Evolutionary conservation across 192 early-diverging fungal species (phyloP).

Genomic region (Coemansia umbellata): DNA sequence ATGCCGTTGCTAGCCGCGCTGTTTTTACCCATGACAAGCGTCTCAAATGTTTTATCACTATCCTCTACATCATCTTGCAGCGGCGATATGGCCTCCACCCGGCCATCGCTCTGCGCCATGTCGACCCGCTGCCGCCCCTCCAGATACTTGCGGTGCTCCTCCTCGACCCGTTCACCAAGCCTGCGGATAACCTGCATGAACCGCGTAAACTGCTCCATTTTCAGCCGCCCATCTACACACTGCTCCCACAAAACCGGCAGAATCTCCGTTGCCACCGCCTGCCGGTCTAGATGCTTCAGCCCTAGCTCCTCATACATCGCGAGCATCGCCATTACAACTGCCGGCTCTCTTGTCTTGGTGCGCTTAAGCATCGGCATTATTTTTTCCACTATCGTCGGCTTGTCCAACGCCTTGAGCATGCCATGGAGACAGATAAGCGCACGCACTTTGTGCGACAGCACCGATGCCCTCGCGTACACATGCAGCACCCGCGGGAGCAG

Average conservation of each 20-base stretch:
- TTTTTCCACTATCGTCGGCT: conserved; percentile 66
- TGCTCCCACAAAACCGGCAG: conserved; percentile 77
- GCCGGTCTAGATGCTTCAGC: conserved; percentile 61
- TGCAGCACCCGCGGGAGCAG: conserved; percentile 72
- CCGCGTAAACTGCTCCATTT: conserved; percentile 64
- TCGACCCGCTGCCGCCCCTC: conserved; percentile 56
- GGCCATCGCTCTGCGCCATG: neutral
- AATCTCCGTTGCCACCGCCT: conserved; percentile 68
- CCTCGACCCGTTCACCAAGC: conserved; percentile 55
- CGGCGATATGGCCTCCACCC: neutral
- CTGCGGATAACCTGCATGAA: conserved; percentile 61
- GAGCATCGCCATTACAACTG: conserved; percentile 72
- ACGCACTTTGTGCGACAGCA: conserved; percentile 66
- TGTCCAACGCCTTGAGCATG: conserved; percentile 64
- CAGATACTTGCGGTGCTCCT: conserved; percentile 59
- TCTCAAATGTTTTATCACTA: neutral
- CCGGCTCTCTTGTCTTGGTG: conserved; percentile 74
- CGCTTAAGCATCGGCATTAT: conserved; percentile 72
- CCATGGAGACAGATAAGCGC: conserved; percentile 67
- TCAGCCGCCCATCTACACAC: conserved; percentile 66
- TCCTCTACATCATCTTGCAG: neutral
- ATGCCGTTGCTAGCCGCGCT: neutral
- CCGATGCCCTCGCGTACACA: conserved; percentile 63
- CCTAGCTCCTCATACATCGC: conserved; percentile 79
- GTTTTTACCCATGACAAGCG: conserved; percentile 9